Evolutionary conservation across 2,329 filamentous ascomycete species (phyloP), one percentile per base, ranked within the genome.

Genomic region (Tolypocladium inflatum): DNA sequence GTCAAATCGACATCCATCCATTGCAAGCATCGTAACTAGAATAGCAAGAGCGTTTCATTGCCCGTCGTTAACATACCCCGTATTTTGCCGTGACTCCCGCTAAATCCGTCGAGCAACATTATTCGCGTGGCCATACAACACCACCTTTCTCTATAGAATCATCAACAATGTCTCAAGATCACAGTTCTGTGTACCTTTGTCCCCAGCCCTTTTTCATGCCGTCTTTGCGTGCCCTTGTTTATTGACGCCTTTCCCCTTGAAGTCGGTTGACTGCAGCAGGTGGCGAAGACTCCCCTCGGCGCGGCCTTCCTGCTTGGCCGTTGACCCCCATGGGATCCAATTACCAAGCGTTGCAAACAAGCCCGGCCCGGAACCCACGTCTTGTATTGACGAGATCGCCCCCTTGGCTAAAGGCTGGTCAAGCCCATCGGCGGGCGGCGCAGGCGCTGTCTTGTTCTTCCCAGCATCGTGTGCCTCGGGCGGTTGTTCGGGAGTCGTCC

Each of bases 281-380:
- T 81, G 76, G 57, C 80, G 74, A 26, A 86, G 70, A 57, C 78
- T 84, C 2, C 81, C 80, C 66, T 84, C 82, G 1, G 83, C 83
- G 64, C 81, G 76, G 60, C 78, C 76, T 56, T 69, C 65, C 50
- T 69, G 64, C 64, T 67, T 63, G 43, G 55, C 58, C 56, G 62
- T 58, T 19, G 65, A 21, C 2, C 23, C 26, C 58, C 63, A 64
- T 3, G 59, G 58, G 19, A 65, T 60, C 64, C 63, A 66, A 37
- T 59, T 56, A 37, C 59, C 58, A 13, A 65, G 38, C 1, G 50
- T 56, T 5, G 59, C 57, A 3, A 62, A 59, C 35, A 64, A 33
- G 9, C 64, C 61, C 48, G 61, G 62, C 26, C 57, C 61, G 62
- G 35, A 13, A 6, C 45, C 50, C 17, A 4, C 21, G 7, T 38